These are phyloP conservation scores for Myxozyma neotropica DNA, from an alignment of 805 yeast species.

Conservation along the genomic window DNA sequence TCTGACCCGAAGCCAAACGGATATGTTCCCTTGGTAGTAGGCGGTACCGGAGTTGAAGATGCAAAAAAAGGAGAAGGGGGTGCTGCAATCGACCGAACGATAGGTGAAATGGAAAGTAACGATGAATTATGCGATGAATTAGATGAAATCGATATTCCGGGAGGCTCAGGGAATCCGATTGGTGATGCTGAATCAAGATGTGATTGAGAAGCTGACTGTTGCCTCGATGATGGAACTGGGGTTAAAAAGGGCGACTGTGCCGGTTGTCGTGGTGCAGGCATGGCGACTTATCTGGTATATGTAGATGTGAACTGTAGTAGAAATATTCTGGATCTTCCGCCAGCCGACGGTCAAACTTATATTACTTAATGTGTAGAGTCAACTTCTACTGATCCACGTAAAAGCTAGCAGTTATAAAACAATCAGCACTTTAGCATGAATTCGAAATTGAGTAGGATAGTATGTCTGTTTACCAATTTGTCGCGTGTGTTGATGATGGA, in stretches of 20 bases:
- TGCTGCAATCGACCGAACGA: constrained; percentile 9
- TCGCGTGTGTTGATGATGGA: neutral
- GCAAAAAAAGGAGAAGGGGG: constrained; percentile 13
- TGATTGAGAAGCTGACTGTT: neutral
- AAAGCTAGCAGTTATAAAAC: no score
- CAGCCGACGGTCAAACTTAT: no score
- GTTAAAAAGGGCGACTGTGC: constrained; percentile 19
- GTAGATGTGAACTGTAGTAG: neutral
- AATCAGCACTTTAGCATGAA: no score
- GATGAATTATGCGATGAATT: constrained; percentile 26
- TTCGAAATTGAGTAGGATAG: no score
- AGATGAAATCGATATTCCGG: constrained; percentile 4
- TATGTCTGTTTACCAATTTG: constrained; percentile 5
- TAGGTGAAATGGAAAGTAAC: constrained; percentile 32
- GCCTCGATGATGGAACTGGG: constrained; percentile 17
- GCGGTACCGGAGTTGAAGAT: constrained; percentile 23
- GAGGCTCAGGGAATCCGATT: constrained; percentile 15
- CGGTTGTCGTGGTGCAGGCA: neutral
- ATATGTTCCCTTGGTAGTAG: constrained; percentile 5
- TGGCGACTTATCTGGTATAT: neutral
- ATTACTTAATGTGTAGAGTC: no score
- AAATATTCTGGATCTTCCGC: neutral
- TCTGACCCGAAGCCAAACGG: constrained; percentile 26
- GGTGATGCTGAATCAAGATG: constrained; percentile 11
- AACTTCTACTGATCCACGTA: no score